A percentile compares a stretch with the other conserved stretches of the same genome.
phyloP scores from a whole-genome alignment of 2,329 filamentous ascomycete genomes.

The Lachnellula hyalina region DNA sequence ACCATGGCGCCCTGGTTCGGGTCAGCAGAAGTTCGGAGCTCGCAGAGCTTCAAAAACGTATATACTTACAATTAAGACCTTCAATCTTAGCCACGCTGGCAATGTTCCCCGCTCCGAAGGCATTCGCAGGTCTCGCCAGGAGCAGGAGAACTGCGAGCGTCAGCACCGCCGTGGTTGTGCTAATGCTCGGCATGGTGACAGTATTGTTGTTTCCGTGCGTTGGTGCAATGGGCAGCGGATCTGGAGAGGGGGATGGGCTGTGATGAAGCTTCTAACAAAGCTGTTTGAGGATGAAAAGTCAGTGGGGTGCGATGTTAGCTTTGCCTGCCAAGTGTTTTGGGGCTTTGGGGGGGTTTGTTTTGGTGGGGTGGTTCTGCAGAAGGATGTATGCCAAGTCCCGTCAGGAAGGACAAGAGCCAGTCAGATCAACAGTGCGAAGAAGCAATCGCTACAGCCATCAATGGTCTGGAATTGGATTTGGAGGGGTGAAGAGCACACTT shows the following conservation, averaged over 20 bases:
- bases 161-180: conserved; percentile 24
- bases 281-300: conserved; percentile 2
- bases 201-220: conserved; percentile 2
- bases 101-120: conserved; percentile 87
- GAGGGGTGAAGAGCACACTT: background rate
- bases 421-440: background rate
- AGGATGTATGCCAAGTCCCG: background rate
- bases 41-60: background rate
- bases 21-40: conserved; percentile 10
- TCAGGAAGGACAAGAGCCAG: background rate
- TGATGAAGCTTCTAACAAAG: conserved; percentile 4
- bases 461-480: background rate
- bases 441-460: background rate
- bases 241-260: background rate
- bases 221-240: background rate
- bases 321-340: background rate
- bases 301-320: conserved; percentile 1
- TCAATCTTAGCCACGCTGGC: conserved; percentile 74
- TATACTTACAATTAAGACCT: conserved; percentile 69
- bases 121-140: conserved; percentile 63
- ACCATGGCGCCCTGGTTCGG: conserved; percentile 64
- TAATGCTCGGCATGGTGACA: conserved; percentile 26
- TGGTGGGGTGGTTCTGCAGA: background rate
- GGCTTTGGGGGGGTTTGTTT: conserved; percentile 1
- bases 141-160: conserved; percentile 55